Evolutionary conservation across 768 basidiomycete species (phyloP).

Genomic region (Paxillus involutus): DNA sequence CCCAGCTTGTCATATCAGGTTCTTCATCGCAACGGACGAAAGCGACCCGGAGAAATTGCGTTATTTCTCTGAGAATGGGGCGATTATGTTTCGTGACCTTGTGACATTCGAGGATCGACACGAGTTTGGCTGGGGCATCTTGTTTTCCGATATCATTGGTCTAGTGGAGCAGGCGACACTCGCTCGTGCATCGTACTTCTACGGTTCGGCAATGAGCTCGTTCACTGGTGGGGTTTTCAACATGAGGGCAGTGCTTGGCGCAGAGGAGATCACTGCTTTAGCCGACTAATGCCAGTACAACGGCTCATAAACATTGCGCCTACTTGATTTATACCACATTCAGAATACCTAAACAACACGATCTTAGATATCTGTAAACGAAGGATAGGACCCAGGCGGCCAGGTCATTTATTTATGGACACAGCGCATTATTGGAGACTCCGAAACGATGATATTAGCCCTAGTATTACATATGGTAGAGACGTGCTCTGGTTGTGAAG

Average conservation of each 20-base stretch:
- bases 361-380: background rate
- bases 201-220: conserved; percentile 38
- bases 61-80: conserved; percentile 33
- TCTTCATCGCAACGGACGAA: conserved; percentile 39
- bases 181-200: conserved; percentile 36
- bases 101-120: conserved; percentile 39
- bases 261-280: conserved; percentile 30
- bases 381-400: background rate
- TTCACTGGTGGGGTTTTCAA: conserved; percentile 40
- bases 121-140: conserved; percentile 38
- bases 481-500: background rate
- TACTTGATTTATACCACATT: background rate
- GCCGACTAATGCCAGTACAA: conserved; percentile 30
- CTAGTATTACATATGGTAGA: background rate
- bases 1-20: conserved; percentile 10
- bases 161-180: conserved; percentile 41
- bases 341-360: background rate
- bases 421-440: background rate
- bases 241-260: conserved; percentile 35
- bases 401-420: too few relatives aligned
- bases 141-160: conserved; percentile 40
- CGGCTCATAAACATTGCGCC: background rate
- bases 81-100: conserved; percentile 38
- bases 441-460: background rate
- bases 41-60: conserved; percentile 28